A percentile compares a stretch with the other conserved stretches of the same genome.
Conservation (phyloP, 352 stramenopile species). For the Paralagenidium karlingii region DNA sequence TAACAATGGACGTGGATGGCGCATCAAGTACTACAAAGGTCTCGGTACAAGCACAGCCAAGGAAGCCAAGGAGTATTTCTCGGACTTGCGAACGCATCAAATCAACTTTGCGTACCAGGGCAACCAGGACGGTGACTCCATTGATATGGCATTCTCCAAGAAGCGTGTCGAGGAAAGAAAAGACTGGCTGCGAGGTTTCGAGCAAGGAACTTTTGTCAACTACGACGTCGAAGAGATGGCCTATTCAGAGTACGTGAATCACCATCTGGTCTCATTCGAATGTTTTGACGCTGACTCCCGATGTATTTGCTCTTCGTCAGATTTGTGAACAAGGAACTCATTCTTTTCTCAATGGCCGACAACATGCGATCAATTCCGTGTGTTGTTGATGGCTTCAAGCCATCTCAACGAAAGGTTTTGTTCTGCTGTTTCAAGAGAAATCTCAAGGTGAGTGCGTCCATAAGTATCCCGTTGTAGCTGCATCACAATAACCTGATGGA, state of each 20-base stretch:
- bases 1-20: conserved; percentile 88
- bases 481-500: conserved; percentile 1
- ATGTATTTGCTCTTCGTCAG: conserved; percentile 15
- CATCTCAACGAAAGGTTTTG: conserved; percentile 97
- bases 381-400: conserved; percentile 96
- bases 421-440: conserved; percentile 98
- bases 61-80: conserved; percentile 98
- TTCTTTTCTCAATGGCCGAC: conserved; percentile 97
- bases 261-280: not conserved
- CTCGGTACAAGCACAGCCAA: conserved; percentile 95
- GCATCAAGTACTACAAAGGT: conserved; percentile 99
- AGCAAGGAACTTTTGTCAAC: conserved; percentile 83
- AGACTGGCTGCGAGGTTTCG: conserved; percentile 89
- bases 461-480: not conserved
- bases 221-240: conserved; percentile 87
- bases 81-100: conserved; percentile 87
- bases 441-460: conserved; percentile 75
- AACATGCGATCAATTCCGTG: conserved; percentile 94
- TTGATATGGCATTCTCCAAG: conserved; percentile 98
- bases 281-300: not conserved
- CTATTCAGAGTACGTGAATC: conserved; percentile 80
- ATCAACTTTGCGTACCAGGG: conserved; percentile 91
- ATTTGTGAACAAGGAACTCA: conserved; percentile 98
- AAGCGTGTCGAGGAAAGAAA: conserved; percentile 93
- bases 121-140: conserved; percentile 76